Evolutionary conservation across 441 rosid species (phyloP).

Genomic region (Manihot esculenta): DNA sequence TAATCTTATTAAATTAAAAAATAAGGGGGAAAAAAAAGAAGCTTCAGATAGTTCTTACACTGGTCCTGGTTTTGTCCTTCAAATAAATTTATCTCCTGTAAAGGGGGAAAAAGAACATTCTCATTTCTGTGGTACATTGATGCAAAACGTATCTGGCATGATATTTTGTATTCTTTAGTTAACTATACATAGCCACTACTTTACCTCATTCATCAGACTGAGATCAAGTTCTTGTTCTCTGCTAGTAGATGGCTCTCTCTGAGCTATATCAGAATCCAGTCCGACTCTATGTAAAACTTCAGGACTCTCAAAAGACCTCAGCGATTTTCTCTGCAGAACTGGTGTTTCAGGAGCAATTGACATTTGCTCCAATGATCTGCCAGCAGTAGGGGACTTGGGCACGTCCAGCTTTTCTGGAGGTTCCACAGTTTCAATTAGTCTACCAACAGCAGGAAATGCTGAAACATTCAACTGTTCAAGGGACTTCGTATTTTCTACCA

Average conservation of each 20-base stretch:
- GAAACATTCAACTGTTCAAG: constrained; percentile 13
- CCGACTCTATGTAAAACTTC: constrained; percentile 28
- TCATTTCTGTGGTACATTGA: not conserved
- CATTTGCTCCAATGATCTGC: constrained; percentile 32
- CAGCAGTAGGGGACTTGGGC: constrained; percentile 23
- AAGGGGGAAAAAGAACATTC: constrained; percentile 17
- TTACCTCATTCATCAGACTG: constrained; percentile 49
- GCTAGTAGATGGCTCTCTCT: constrained; percentile 23
- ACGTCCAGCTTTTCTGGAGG: constrained; percentile 31
- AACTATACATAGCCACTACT: constrained; percentile 12
- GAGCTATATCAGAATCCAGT: constrained; percentile 27
- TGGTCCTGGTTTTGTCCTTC: constrained; percentile 41
- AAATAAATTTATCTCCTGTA: constrained; percentile 41
- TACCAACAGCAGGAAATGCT: constrained; percentile 11
- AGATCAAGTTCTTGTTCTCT: constrained; percentile 47
- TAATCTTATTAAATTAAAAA: constrained; percentile 1
- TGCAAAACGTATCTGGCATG: constrained; percentile 1
- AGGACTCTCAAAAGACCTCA: constrained; percentile 48
- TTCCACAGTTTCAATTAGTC: constrained; percentile 18
- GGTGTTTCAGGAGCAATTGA: constrained; percentile 80
- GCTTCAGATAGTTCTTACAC: constrained; percentile 40
- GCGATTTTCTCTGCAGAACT: constrained; percentile 32
- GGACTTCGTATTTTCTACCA: constrained; percentile 16
- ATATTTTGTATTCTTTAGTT: not conserved
- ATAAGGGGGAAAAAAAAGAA: constrained; percentile 24